Evolutionary conservation across 805 yeast species (phyloP).

Genomic region (Kodamaea sagamina): DNA sequence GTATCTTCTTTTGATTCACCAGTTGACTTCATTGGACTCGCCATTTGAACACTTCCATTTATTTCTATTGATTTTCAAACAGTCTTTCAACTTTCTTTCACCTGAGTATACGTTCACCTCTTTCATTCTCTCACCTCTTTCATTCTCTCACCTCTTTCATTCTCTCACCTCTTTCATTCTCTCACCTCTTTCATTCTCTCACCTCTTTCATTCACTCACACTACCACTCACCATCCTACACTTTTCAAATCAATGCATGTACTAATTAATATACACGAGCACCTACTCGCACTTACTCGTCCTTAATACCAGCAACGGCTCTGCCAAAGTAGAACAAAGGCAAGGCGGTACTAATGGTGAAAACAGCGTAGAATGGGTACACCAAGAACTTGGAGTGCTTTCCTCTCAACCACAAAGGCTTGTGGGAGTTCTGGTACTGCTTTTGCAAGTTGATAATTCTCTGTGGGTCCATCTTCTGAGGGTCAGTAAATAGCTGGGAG

Average conservation of each 20-base stretch:
- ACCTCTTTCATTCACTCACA: too few relatives aligned
- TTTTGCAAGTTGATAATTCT: conserved; percentile 49
- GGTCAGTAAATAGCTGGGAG: not conserved
- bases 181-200: too few relatives aligned
- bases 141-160: too few relatives aligned
- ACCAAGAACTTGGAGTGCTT: conserved; percentile 60
- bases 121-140: too few relatives aligned
- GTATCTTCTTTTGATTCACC: too few relatives aligned
- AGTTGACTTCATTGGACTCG: too few relatives aligned
- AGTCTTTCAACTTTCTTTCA: too few relatives aligned
- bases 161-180: too few relatives aligned
- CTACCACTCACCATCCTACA: conserved; percentile 1
- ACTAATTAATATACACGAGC: not conserved
- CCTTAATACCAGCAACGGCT: conserved; percentile 71
- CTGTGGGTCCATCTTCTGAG: conserved; percentile 43
- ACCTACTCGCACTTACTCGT: conserved; percentile 19
- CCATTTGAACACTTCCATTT: too few relatives aligned
- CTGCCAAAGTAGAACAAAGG: conserved; percentile 72
- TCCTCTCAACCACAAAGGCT: conserved; percentile 49
- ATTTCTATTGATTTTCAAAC: too few relatives aligned
- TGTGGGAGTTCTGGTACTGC: conserved; percentile 44
- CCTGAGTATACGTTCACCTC: too few relatives aligned
- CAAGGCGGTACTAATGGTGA: conserved; percentile 63
- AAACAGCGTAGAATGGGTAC: conserved; percentile 77
- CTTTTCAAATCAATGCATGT: conserved; percentile 6